Evolutionary conservation across 2,329 filamentous ascomycete genomes (phyloP).

Genomic region (Hyphodiscus sp.): DNA sequence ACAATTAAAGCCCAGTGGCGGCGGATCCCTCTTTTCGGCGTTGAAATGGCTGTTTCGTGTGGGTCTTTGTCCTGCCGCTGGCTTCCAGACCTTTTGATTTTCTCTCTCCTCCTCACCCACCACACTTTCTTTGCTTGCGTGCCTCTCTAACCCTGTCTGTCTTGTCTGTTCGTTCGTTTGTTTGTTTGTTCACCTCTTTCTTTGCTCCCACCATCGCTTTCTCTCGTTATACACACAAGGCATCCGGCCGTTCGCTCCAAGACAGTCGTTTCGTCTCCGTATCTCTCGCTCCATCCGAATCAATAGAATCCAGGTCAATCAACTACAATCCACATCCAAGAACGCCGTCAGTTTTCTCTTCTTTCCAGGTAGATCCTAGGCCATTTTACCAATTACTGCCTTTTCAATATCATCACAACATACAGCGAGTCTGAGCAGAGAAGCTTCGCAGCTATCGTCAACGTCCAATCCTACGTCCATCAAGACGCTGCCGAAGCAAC

Average conservation of each 20-base stretch:
- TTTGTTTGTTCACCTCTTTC: neutral
- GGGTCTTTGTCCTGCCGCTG: neutral
- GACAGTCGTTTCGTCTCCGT: neutral
- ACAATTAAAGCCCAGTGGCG: neutral
- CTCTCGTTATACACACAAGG: neutral
- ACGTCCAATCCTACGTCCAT: neutral
- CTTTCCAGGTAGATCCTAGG: slow-evolving; percentile 56
- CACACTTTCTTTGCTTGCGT: neutral
- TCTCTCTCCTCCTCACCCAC: neutral
- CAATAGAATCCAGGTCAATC: neutral
- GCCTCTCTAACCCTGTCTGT: neutral
- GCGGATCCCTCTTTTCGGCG: neutral
- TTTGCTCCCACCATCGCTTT: neutral
- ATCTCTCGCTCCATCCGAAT: neutral
- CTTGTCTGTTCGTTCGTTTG: too few relatives aligned
- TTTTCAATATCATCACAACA: neutral
- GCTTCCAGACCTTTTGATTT: neutral
- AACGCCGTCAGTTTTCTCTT: slow-evolving; percentile 26
- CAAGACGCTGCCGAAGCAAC: neutral
- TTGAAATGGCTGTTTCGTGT: neutral
- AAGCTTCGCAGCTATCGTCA: neutral
- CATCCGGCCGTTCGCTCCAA: neutral
- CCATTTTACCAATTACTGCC: slow-evolving; percentile 30
- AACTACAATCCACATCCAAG: neutral
- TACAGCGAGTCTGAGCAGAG: slow-evolving; percentile 1